Base-by-base conservation (phyloP, 805 yeast genomes). In the Starmera caribaea region DNA sequence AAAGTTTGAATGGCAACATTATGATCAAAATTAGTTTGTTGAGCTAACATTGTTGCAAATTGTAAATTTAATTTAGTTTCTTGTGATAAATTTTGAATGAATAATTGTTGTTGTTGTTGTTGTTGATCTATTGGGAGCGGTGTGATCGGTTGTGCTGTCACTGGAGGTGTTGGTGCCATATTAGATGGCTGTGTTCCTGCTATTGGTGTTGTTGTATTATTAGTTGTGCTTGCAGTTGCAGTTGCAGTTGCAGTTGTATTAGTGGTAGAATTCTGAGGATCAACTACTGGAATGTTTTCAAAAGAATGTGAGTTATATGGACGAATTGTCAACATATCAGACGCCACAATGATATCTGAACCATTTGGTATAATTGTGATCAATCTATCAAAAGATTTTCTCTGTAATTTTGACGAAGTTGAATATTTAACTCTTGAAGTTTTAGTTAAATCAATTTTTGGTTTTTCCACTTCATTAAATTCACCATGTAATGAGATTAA, bases 21-120 rank as follows among this genome's bases (percentile, higher is more conserved):
- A 49, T 76, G 79, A 58, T 84, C 81, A 89, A 94, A 89, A 40
- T 74, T 71, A 52, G 95, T 86, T 58, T 88, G 96, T 56, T 87
- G 88, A 41, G 88, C 81, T 32, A 92, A 70, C 83, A 89, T 75
- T 24, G 78, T 63, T 0, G 90, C 84, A 57, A 79, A 89, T 50
- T 84, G 83, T n/a, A 83, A 66, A 48, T 74, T 88, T 48, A 89
- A 66, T 37, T 78, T 76, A 0, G 97, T 89, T 45, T 81, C 85
- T 24, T 71, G 57, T 61, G 81, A 74, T 17, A 90, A 62, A 51
- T 73, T 80, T 16, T 73, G 69, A 14, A 85, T 68, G 5, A 86
- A 58, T 41, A 78, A 80, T 45, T 80, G 76, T 55, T 83, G 94
- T 35, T 79, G 79, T 0, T 76, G 69, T 1, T 84, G 83, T 32